These are phyloP conservation scores for Leucocoprinus sp. DNA, from an alignment of 768 basidiomycete species.

Conservation along the genomic window DNA sequence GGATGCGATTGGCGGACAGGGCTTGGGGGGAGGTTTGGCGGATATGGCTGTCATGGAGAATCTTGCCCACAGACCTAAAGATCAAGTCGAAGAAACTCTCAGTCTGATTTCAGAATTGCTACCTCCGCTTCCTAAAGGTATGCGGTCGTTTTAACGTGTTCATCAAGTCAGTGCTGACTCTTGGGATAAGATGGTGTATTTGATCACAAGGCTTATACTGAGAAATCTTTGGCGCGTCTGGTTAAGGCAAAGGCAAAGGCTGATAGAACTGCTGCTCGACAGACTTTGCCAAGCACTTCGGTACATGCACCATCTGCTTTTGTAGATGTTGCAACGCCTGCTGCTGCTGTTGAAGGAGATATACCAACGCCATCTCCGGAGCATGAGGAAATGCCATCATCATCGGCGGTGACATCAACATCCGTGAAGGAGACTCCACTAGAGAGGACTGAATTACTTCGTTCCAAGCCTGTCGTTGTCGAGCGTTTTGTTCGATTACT, in stretches of 20 bases:
- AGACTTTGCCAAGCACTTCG: slow-evolving; percentile 19
- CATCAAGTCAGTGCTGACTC: slow-evolving; percentile 8
- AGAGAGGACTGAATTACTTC: slow-evolving; percentile 69
- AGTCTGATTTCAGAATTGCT: slow-evolving; percentile 85
- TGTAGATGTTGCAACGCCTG: slow-evolving; percentile 20
- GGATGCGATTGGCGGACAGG: slow-evolving; percentile 56
- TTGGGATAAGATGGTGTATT: slow-evolving; percentile 77
- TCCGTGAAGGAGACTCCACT: slow-evolving; percentile 28
- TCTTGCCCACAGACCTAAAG: slow-evolving; percentile 91
- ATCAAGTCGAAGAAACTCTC: slow-evolving; percentile 92
- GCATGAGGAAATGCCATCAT: slow-evolving; percentile 26
- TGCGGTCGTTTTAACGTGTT: slow-evolving; percentile 11
- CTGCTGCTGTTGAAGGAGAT: slow-evolving; percentile 21
- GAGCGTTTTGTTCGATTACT: slow-evolving; percentile 81
- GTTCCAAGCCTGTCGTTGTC: slow-evolving; percentile 67
- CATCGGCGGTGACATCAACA: slow-evolving; percentile 20
- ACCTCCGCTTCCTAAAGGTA: slow-evolving; percentile 89
- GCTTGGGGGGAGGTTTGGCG: slow-evolving; percentile 79
- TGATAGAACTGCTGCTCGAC: slow-evolving; percentile 64
- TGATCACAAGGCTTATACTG: slow-evolving; percentile 84
- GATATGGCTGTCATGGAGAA: slow-evolving; percentile 99
- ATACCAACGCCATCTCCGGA: slow-evolving; percentile 26
- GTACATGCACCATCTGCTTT: slow-evolving; percentile 17
- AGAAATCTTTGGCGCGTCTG: slow-evolving; percentile 72
- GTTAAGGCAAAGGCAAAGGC: slow-evolving; percentile 79